Evolutionary conservation across 2,329 filamentous ascomycete genomes (phyloP).

Genomic region (Cercospora canescens): DNA sequence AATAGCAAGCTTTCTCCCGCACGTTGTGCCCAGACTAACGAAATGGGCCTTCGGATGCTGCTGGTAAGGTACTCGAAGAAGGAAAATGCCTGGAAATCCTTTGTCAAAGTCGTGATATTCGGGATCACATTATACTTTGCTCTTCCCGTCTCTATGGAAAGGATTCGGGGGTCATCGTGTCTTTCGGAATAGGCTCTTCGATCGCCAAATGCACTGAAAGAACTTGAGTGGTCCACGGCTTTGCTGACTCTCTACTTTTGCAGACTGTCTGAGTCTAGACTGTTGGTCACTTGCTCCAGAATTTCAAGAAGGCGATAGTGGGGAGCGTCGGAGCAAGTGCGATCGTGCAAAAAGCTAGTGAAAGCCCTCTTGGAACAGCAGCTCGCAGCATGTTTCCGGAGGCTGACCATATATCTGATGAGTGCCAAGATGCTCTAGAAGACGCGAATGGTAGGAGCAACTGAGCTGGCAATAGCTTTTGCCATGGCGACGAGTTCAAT

Average conservation of each 20-base stretch:
- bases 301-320: not conserved
- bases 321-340: not conserved
- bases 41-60: too few relatives aligned
- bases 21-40: too few relatives aligned
- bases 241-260: not conserved
- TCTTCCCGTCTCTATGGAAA: too few relatives aligned
- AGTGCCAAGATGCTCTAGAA: not conserved
- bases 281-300: not conserved
- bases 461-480: not conserved
- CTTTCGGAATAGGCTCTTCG: not conserved
- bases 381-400: not conserved
- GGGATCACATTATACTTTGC: not conserved
- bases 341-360: rapidly evolving
- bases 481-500: not conserved
- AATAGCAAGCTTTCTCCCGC: too few relatives aligned
- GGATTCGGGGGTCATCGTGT: not conserved
- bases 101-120: not conserved
- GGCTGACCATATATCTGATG: not conserved
- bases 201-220: not conserved
- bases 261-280: not conserved
- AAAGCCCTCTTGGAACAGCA: not conserved
- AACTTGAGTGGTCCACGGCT: not conserved
- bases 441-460: not conserved
- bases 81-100: not conserved
- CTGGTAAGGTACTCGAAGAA: too few relatives aligned